Evolutionary conservation across 345 rosid genomes (phyloP).

Genomic region (Zanthoxylum bungeanum): DNA sequence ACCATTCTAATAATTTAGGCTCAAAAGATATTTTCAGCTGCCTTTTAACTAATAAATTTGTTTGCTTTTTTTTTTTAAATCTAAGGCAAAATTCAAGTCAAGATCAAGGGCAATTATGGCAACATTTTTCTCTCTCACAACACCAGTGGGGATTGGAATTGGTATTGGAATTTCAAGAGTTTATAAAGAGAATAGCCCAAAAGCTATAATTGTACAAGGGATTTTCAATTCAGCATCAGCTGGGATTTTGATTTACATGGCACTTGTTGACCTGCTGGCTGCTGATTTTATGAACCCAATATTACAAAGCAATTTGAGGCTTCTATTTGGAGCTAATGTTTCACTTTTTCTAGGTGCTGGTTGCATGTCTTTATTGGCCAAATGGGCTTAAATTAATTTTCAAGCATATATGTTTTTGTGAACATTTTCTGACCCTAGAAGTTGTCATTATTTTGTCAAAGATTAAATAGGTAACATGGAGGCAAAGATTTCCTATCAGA

Average conservation of each 20-base stretch:
- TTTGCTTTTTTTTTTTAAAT: background rate
- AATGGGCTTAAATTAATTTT: conserved; percentile 44
- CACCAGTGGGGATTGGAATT: conserved; percentile 59
- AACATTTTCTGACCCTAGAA: no score
- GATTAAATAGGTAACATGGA: no score
- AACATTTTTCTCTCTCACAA: conserved; percentile 63
- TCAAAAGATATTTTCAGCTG: background rate
- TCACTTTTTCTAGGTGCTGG: conserved; percentile 59
- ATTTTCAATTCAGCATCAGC: conserved; percentile 58
- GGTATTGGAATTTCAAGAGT: conserved; percentile 52
- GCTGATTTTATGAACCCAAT: conserved; percentile 61
- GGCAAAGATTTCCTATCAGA: no score
- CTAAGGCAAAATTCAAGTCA: conserved; percentile 51
- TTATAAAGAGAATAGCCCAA: conserved; percentile 44
- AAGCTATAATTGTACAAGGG: conserved; percentile 58
- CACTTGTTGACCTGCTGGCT: conserved; percentile 82
- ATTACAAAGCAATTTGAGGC: conserved; percentile 47
- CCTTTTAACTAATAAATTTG: background rate
- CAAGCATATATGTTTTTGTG: background rate
- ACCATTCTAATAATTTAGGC: background rate
- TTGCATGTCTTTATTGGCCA: conserved; percentile 66
- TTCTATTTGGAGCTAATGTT: conserved; percentile 50
- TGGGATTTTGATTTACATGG: conserved; percentile 75
- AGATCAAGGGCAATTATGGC: conserved; percentile 56
- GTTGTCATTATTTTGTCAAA: background rate